phyloP scores from a whole-genome alignment of 1,284 basidiomycete genomes.

The Apiotrichum mycotoxinovorans region DNA sequence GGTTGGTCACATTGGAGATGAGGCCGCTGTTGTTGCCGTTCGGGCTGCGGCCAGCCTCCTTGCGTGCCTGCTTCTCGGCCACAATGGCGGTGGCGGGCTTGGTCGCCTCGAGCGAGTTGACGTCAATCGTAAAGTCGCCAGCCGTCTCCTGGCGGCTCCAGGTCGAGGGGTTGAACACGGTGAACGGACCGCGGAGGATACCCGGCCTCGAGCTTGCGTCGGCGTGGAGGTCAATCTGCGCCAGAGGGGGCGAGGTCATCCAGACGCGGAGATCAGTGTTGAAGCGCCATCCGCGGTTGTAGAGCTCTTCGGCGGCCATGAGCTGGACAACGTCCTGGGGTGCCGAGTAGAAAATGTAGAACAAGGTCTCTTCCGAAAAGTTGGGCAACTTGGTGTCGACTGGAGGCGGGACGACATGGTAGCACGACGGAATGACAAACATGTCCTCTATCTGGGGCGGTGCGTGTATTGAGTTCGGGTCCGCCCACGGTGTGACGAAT shows the following conservation, averaged over 20 bases:
- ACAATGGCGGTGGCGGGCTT: conserved; percentile 30
- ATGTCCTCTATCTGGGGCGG: conserved; percentile 43
- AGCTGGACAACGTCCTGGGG: conserved; percentile 84
- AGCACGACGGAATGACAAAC: conserved; percentile 87
- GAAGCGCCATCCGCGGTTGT: conserved; percentile 95
- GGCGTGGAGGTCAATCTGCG: conserved; percentile 31
- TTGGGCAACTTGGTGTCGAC: conserved; percentile 80
- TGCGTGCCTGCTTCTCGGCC: conserved; percentile 29
- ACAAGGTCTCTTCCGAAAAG: conserved; percentile 95
- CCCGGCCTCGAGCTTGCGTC: conserved; percentile 19
- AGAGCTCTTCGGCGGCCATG: conserved; percentile 94
- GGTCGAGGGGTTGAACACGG: conserved; percentile 46
- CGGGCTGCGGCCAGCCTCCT: conserved; percentile 26
- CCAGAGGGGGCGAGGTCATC: conserved; percentile 68
- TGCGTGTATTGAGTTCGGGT: conserved; percentile 61
- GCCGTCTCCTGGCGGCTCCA: conserved; percentile 39
- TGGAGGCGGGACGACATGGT: conserved; percentile 87
- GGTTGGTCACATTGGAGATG: conserved; percentile 5
- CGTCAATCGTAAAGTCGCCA: conserved; percentile 43
- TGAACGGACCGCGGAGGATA: conserved; percentile 38
- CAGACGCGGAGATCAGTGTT: conserved; percentile 93
- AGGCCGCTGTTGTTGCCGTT: conserved; percentile 11
- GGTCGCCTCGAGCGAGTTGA: conserved; percentile 38
- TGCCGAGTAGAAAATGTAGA: conserved; percentile 97
- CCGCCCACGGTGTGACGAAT: conserved; percentile 96